Evolutionary conservation across 148 eudicot genomes (phyloP).

Genomic region (Spergularia marina): DNA sequence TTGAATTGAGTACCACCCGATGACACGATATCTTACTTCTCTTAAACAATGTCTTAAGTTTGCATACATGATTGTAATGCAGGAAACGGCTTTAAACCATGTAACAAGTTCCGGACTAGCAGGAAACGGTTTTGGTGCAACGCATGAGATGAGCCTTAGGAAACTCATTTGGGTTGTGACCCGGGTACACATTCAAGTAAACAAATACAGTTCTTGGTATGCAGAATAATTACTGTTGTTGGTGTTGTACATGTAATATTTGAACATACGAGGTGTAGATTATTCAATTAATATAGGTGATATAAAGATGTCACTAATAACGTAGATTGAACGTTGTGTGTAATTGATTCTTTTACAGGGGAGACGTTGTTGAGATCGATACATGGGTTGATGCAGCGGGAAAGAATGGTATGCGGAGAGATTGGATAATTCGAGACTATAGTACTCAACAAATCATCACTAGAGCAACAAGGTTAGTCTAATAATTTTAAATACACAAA

Average conservation of each 20-base stretch:
- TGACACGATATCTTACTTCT: too few species aligned
- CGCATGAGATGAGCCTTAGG: conserved; percentile 75
- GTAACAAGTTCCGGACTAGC: conserved; percentile 70
- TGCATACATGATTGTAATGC: not conserved
- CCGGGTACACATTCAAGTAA: conserved; percentile 68
- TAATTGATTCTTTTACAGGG: conserved; percentile 39
- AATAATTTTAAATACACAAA: too few species aligned
- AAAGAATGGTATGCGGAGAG: conserved; percentile 80
- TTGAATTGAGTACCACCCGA: too few species aligned
- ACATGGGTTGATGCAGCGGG: conserved; percentile 89
- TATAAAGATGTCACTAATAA: too few species aligned
- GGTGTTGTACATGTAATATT: too few species aligned
- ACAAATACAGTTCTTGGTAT: conserved; percentile 82
- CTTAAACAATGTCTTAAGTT: not conserved
- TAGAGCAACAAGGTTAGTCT: conserved; percentile 65
- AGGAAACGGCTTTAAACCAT: conserved; percentile 86
- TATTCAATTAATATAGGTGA: too few species aligned
- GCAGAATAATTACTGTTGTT: not conserved
- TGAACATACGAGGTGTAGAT: too few species aligned
- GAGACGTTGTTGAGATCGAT: conserved; percentile 80
- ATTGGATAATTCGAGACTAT: conserved; percentile 74
- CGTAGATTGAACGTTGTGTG: not conserved
- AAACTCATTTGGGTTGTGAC: conserved; percentile 93
- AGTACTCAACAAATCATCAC: conserved; percentile 61
- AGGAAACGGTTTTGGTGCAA: conserved; percentile 83